Evolutionary conservation across 345 rosid species (phyloP).

Genomic region (Arabidopsis suecica): DNA sequence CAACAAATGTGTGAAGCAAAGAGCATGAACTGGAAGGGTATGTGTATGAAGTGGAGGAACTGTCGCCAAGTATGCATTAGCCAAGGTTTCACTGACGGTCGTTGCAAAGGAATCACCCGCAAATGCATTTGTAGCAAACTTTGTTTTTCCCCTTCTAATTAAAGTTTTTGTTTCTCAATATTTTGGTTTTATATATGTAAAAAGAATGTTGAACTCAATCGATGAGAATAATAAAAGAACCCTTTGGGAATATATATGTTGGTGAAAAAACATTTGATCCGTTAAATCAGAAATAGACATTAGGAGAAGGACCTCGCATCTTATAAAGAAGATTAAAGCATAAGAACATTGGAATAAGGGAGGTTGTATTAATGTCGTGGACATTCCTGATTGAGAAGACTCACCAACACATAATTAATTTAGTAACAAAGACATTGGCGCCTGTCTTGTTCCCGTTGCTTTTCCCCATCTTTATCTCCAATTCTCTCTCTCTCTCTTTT

Average conservation of each 20-base stretch:
- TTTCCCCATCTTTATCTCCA: constrained; percentile 36
- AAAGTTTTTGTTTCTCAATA: neutral
- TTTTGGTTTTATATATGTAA: too few relatives aligned
- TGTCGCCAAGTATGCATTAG: neutral
- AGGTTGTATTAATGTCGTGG: constrained; percentile 17
- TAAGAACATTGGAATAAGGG: constrained; percentile 25
- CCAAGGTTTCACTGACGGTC: constrained; percentile 18
- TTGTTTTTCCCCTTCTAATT: neutral
- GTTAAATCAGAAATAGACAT: neutral
- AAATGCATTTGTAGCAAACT: constrained; percentile 1
- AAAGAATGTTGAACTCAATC: neutral
- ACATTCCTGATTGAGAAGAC: constrained; percentile 9
- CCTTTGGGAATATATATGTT: neutral
- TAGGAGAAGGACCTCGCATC: constrained; percentile 34
- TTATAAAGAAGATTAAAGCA: constrained; percentile 30
- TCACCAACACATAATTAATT: constrained; percentile 6
- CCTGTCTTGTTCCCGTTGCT: constrained; percentile 48
- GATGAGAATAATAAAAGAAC: neutral
- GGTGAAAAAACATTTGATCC: neutral
- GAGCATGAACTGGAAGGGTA: neutral
- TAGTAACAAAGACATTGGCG: constrained; percentile 27
- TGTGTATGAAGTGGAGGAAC: neutral
- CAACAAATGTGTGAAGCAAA: constrained; percentile 8
- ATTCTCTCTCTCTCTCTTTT: neutral
- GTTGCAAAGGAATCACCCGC: neutral